Base-by-base conservation (phyloP, 2,329 filamentous ascomycete species). In the Pyrenophora seminiperda region DNA sequence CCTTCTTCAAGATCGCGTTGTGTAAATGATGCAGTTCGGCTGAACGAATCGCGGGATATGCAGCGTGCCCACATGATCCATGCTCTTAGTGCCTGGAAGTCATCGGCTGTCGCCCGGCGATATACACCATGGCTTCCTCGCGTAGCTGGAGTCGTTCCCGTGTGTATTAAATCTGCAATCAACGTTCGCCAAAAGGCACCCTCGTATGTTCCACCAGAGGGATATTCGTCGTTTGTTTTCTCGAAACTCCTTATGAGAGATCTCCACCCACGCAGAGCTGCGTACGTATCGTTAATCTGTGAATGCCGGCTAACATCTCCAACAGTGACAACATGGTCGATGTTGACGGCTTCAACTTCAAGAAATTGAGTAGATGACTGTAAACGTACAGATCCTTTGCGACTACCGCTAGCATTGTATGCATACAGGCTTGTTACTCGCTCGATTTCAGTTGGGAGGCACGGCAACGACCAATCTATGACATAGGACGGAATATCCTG, bases 51-150 rank as follows among this genome's bases (percentile, higher is more conserved):
- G 17, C 58, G 56, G 1, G 56, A 56, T 27, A 63, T 63, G 39
- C 58, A 61, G n/a, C 60, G 53, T 27, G 56, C 49, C 60, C 58
- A 60, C 52, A 61, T 56, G 4, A 43, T 48, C 58, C 60, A 61
- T 1, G 60, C 53, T 13, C 51, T 41, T 24, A 45, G 61, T 4
- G 60, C 54, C 9, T 50, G 41, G 14, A 30, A 34, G 20, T 63
- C 56, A 1, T 47, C 39, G n/a, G 19, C 31, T 11, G 17, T 56
- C 4, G 60, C 58, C 39, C 58, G 40, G 6, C 53, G 41, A 22
- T 56, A 61, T 7, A 45, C 22, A 9, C 14, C 32, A n/a, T 47
- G 18, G 5, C 11, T 50, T 6, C n/a, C 27, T 2, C 31, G 33
- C 6, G 40, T 19, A 1, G 15, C 22, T 3, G 47, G 22, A 17